phyloP scores from a whole-genome alignment of 441 rosid species.

The Erysimum cheiri region DNA sequence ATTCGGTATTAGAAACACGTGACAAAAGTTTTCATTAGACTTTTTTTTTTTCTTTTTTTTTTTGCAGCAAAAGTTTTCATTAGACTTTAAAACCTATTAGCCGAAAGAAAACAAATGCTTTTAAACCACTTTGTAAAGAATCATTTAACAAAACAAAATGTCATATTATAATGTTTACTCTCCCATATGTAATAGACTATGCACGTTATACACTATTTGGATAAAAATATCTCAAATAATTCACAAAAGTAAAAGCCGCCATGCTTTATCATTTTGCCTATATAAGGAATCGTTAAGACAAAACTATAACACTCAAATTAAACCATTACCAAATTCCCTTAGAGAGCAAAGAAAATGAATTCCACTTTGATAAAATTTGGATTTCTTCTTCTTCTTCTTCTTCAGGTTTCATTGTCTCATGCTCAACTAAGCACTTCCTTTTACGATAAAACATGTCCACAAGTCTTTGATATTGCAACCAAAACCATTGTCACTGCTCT shows the following conservation, averaged over 20 bases:
- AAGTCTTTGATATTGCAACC: constrained; percentile 46
- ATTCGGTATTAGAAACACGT: not conserved
- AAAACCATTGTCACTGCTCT: constrained; percentile 45
- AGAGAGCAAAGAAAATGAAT: constrained; percentile 32
- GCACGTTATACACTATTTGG: constrained; percentile 4
- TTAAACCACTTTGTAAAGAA: not conserved
- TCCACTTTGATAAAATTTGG: constrained; percentile 21
- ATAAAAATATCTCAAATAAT: not conserved
- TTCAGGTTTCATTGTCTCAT: constrained; percentile 35
- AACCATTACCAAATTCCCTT: constrained; percentile 2
- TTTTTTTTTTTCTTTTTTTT: no score
- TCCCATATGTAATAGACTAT: not conserved
- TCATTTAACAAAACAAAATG: not conserved
- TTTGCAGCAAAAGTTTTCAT: not conserved
- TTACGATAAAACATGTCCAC: constrained; percentile 60
- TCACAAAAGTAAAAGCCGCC: constrained; percentile 16
- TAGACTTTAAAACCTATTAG: not conserved
- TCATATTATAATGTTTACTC: not conserved
- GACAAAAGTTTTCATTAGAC: no score
- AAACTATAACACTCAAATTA: constrained; percentile 15
- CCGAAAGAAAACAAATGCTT: constrained; percentile 1
- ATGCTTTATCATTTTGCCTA: constrained; percentile 2
- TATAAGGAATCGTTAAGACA: constrained; percentile 16
- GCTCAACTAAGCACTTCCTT: constrained; percentile 55
- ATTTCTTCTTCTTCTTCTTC: constrained; percentile 11